These are phyloP conservation scores for Pythium oligandrum DNA, from an alignment of 352 stramenopile species.

Conservation along the genomic window DNA sequence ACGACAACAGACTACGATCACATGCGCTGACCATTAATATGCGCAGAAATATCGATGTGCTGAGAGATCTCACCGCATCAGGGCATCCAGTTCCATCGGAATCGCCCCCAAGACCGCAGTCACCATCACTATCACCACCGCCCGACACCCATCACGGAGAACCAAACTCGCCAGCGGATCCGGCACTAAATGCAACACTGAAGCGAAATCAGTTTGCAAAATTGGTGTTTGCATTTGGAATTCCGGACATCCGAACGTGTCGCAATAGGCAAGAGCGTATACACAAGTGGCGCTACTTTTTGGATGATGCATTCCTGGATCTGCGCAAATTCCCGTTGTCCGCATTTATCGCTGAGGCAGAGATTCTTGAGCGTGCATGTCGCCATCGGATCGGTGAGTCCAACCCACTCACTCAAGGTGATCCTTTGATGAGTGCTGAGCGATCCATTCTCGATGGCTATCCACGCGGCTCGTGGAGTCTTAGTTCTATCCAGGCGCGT, in stretches of 20 bases:
- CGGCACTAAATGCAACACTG: too few species aligned
- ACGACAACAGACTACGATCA: too few species aligned
- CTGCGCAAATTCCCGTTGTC: slow-evolving; percentile 34
- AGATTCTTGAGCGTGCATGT: slow-evolving; percentile 60
- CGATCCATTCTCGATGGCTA: slow-evolving; percentile 56
- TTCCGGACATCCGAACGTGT: slow-evolving; percentile 66
- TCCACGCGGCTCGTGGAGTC: slow-evolving; percentile 45
- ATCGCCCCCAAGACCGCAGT: too few species aligned
- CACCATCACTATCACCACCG: too few species aligned
- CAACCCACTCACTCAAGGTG: too few species aligned
- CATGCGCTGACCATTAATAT: background rate
- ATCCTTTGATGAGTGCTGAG: too few species aligned
- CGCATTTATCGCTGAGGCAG: slow-evolving; percentile 46
- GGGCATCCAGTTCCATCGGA: too few species aligned
- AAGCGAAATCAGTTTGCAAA: slow-evolving; percentile 66
- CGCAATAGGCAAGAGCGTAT: slow-evolving; percentile 33
- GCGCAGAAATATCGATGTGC: too few species aligned
- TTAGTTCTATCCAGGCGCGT: slow-evolving; percentile 49
- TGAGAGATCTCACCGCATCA: too few species aligned
- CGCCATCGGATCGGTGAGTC: slow-evolving; percentile 5
- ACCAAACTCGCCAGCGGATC: too few species aligned
- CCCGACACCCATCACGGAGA: too few species aligned
- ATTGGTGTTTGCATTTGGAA: slow-evolving; percentile 68
- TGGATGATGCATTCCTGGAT: slow-evolving; percentile 43
- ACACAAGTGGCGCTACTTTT: slow-evolving; percentile 83